phyloP scores from a whole-genome alignment of 805 yeast species.

The Lachancea dasiensis region DNA sequence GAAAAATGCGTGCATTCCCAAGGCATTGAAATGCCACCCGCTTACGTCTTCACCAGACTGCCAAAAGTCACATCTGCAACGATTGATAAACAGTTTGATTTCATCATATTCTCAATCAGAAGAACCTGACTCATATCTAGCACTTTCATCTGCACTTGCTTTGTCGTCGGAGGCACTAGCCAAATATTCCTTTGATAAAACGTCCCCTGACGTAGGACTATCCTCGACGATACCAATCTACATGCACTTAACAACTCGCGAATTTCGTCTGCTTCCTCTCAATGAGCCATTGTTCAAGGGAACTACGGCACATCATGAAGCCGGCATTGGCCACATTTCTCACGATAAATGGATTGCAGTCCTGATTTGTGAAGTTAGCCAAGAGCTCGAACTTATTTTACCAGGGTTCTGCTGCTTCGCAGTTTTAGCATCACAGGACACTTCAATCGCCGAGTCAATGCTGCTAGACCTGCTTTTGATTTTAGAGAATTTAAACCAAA shows the following conservation, averaged over 20 bases:
- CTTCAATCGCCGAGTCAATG: conserved; percentile 1
- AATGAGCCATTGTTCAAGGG: background rate
- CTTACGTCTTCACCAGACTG: too few relatives aligned
- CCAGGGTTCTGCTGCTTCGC: background rate
- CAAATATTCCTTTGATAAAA: too few relatives aligned
- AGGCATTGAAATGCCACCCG: background rate
- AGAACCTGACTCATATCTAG: background rate
- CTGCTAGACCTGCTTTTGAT: conserved; percentile 5
- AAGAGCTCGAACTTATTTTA: background rate
- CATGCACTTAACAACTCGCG: background rate
- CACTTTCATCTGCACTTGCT: background rate
- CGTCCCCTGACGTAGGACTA: too few relatives aligned
- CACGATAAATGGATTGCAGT: conserved; percentile 3
- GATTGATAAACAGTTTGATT: too few relatives aligned
- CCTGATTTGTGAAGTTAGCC: background rate
- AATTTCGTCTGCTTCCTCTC: conserved; percentile 1
- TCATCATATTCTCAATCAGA: too few relatives aligned
- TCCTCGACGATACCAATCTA: background rate
- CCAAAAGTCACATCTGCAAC: too few relatives aligned
- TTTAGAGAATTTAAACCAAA: background rate
- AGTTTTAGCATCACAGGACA: background rate
- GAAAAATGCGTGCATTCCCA: conserved; percentile 3
- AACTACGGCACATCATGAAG: too few relatives aligned
- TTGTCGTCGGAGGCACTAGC: background rate
- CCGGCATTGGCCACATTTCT: background rate